These are phyloP conservation scores for Pisolithus sp. DNA, from an alignment of 768 basidiomycete species.

Conservation along the genomic window DNA sequence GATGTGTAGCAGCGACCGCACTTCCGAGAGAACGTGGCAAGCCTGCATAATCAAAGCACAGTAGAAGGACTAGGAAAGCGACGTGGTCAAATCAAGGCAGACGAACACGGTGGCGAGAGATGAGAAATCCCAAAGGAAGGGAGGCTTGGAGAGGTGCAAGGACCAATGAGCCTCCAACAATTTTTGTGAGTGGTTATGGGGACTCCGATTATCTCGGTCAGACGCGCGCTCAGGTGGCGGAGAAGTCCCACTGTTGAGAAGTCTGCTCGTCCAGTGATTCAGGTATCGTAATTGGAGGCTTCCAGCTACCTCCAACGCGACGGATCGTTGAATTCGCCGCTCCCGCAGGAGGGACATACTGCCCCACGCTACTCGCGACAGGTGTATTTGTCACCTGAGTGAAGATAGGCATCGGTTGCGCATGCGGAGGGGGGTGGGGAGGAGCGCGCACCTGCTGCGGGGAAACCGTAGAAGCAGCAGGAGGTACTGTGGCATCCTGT, in stretches of 20 bases:
- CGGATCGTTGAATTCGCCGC: conserved; percentile 44
- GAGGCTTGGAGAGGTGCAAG: no score
- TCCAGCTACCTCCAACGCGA: conserved; percentile 53
- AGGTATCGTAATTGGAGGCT: conserved; percentile 8
- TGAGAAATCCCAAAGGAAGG: no score
- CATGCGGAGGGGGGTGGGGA: conserved; percentile 10
- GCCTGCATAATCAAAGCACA: conserved; percentile 5
- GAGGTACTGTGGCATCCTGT: conserved; percentile 3
- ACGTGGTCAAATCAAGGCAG: conserved; percentile 1
- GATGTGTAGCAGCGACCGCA: no score
- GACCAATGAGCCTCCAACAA: no score
- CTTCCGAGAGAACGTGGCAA: no score
- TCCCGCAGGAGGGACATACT: conserved; percentile 52
- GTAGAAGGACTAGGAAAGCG: conserved; percentile 9
- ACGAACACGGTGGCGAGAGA: no score
- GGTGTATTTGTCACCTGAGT: conserved; percentile 22
- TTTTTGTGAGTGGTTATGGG: no score
- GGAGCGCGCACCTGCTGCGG: conserved; percentile 20
- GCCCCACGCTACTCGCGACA: neutral
- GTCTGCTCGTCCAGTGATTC: conserved; percentile 28
- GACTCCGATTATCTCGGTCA: no score
- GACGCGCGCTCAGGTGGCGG: conserved; percentile 1
- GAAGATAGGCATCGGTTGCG: conserved; percentile 19
- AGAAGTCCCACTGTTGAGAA: conserved; percentile 23
- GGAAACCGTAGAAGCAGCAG: conserved; percentile 8